Evolutionary conservation across 805 yeast species (phyloP).

Genomic region (Myxozyma vanderwaltii): DNA sequence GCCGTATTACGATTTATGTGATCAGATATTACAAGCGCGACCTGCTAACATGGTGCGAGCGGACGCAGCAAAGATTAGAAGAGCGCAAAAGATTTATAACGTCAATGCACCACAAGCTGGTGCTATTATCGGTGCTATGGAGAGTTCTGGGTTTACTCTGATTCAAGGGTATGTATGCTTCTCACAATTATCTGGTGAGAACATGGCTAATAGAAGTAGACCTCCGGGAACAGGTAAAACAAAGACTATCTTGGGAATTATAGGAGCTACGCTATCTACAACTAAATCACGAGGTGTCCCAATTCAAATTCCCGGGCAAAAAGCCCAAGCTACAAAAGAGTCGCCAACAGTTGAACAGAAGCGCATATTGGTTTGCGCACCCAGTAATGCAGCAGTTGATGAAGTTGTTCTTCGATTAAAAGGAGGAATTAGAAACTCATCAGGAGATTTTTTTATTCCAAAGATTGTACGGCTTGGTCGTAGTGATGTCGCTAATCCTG

Average conservation of each 20-base stretch:
- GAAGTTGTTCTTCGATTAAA: slow-evolving; percentile 83
- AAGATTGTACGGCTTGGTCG: slow-evolving; percentile 84
- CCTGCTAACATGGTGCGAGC: slow-evolving; percentile 51
- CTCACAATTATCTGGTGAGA: no score
- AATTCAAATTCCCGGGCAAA: slow-evolving; percentile 38
- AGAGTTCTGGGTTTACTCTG: slow-evolving; percentile 74
- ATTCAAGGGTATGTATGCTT: slow-evolving; percentile 85
- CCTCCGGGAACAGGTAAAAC: slow-evolving; percentile 99
- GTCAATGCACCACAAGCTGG: slow-evolving; percentile 88
- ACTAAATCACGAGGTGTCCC: slow-evolving; percentile 31
- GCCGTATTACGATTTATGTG: slow-evolving; percentile 75
- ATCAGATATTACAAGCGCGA: slow-evolving; percentile 64
- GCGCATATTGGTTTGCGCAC: slow-evolving; percentile 89
- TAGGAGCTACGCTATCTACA: slow-evolving; percentile 63
- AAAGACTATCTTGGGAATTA: slow-evolving; percentile 88
- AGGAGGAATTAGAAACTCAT: slow-evolving; percentile 57
- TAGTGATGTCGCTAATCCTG: slow-evolving; percentile 79
- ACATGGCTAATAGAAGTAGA: slow-evolving; percentile 32
- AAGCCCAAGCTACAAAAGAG: slow-evolving; percentile 16
- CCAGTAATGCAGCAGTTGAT: slow-evolving; percentile 98
- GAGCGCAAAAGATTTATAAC: slow-evolving; percentile 53
- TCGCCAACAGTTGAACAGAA: slow-evolving; percentile 41
- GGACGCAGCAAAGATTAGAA: slow-evolving; percentile 45
- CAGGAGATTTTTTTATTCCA: slow-evolving; percentile 56
- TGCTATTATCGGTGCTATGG: slow-evolving; percentile 77